Percentiles rank a stretch among this genome's conserved stretches.
phyloP scores from a whole-genome alignment of 2,329 filamentous ascomycete genomes.

The Claviceps digitariae region DNA sequence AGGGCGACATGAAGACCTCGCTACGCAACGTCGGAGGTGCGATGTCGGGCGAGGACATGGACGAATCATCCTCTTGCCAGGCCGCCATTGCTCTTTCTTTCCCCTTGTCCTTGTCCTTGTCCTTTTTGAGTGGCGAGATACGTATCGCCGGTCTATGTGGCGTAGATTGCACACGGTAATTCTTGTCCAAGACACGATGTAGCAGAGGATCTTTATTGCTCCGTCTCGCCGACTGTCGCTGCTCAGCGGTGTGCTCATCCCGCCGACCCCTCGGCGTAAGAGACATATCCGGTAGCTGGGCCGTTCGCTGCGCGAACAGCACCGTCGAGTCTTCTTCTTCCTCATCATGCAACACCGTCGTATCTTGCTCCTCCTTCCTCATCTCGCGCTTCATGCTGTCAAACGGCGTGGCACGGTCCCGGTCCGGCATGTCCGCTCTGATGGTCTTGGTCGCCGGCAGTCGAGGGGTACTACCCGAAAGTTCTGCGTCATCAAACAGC shows the following conservation, averaged over 20 bases:
- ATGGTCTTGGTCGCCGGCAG: conserved; percentile 37
- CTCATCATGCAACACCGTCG: conserved; percentile 22
- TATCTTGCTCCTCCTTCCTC: conserved; percentile 29
- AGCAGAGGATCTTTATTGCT: conserved; percentile 61
- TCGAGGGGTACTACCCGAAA: conserved; percentile 56
- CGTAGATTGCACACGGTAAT: conserved; percentile 85
- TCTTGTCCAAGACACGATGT: conserved; percentile 89
- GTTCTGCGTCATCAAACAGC: conserved; percentile 48
- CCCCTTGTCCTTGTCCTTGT: conserved; percentile 12
- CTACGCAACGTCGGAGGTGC: conserved; percentile 71
- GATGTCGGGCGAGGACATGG: conserved; percentile 63
- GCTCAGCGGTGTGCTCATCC: conserved; percentile 17
- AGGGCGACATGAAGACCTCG: conserved; percentile 72
- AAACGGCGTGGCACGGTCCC: conserved; percentile 64
- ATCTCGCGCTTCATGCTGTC: conserved; percentile 59
- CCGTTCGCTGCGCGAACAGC: conserved; percentile 37
- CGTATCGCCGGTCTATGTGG: conserved; percentile 48
- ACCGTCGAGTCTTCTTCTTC: conserved; percentile 35
- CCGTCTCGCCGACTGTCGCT: conserved; percentile 16
- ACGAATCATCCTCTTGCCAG: conserved; percentile 38
- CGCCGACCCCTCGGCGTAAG: conserved; percentile 41
- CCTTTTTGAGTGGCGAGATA: conserved; percentile 31
- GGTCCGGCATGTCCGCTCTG: conserved; percentile 44
- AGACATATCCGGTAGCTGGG: conserved; percentile 46
- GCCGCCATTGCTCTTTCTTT: conserved; percentile 14